Base-by-base conservation (phyloP, 2,329 filamentous ascomycete genomes). In the Ceratocystis cubensis region DNA sequence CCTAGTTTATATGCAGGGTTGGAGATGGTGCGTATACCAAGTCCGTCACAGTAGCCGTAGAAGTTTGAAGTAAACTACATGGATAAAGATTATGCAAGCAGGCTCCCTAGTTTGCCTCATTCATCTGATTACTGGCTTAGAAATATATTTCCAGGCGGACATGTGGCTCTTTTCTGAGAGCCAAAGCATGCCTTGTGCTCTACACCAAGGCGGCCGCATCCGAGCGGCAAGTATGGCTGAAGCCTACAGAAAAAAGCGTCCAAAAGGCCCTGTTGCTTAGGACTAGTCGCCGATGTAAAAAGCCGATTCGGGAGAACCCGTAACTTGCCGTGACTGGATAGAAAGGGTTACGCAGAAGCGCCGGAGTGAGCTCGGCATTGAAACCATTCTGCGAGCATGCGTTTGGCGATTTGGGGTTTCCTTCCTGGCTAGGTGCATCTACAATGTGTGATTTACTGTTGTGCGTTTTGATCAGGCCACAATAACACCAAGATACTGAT, bases 351-450 rank as follows among this genome's bases (percentile, higher is more conserved):
- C 22, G 61, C 33, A 63, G 44, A 46, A 63, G 20, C n/a, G 20
- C 44, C 61, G 61, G 61, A 46, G 61, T 22, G 44, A 37, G 45
- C 61, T 63, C 61, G 37, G 61, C 25, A 63, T 63, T 63, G 61
- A 46, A 17, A 3, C 1, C 5, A 25, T 17, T 17, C 15, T 50
- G 10, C 5, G n/a, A 20, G 37, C 4, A 41, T 15, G 37, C 37
- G 3, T 41, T 15, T 13, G 13, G 37, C 37, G 37, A 41, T 41
- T 41, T 13, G 13, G 37, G 37, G 3, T 15, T 41, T 41, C 37
- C 37, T 13, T 41, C 10, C 37, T 41, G 37, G 37, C 37, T 41
- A 5, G 37, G 37, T 41, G 37, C 10, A 15, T 15, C 10, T 41
- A 41, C 37, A 41, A 41, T 13, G 10, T 13, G 10, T 41, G 37